phyloP scores from a whole-genome alignment of 1,284 basidiomycete genomes.

The Ustilago nuda region DNA sequence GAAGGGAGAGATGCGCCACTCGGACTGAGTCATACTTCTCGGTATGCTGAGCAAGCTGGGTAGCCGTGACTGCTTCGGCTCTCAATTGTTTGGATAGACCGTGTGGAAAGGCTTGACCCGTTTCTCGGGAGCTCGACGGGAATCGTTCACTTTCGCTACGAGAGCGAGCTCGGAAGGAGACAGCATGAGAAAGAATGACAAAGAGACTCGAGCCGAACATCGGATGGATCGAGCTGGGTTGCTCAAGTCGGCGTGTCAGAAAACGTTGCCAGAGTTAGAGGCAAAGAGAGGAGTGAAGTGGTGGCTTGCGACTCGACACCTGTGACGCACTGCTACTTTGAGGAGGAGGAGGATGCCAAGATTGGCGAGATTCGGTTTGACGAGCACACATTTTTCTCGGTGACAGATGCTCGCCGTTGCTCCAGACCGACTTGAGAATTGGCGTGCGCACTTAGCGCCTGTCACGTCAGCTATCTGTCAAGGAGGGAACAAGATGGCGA shows the following conservation, averaged over 20 bases:
- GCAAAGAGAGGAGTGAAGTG: neutral
- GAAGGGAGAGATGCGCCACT: neutral
- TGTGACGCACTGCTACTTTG: neutral
- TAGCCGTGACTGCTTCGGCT: neutral
- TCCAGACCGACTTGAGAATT: neutral
- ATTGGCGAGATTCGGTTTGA: neutral
- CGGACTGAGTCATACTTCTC: neutral
- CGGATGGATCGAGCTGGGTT: neutral
- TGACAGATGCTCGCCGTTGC: neutral
- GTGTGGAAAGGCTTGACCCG: neutral
- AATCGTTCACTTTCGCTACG: neutral
- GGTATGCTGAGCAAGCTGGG: neutral
- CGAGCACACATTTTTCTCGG: neutral
- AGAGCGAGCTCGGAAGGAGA: neutral
- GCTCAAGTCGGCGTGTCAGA: neutral
- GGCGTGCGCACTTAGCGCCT: neutral
- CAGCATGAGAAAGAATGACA: neutral
- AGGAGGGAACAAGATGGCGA: neutral
- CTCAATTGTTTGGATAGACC: neutral
- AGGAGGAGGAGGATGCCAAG: neutral
- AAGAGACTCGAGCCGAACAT: neutral
- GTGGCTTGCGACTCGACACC: neutral
- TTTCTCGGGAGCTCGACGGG: neutral
- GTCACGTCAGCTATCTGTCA: conserved; percentile 3
- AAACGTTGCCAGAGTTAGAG: neutral